These are phyloP conservation scores for Tanacetum coccineum DNA, from an alignment of 129 eudicot genomes.

Conservation along the genomic window DNA sequence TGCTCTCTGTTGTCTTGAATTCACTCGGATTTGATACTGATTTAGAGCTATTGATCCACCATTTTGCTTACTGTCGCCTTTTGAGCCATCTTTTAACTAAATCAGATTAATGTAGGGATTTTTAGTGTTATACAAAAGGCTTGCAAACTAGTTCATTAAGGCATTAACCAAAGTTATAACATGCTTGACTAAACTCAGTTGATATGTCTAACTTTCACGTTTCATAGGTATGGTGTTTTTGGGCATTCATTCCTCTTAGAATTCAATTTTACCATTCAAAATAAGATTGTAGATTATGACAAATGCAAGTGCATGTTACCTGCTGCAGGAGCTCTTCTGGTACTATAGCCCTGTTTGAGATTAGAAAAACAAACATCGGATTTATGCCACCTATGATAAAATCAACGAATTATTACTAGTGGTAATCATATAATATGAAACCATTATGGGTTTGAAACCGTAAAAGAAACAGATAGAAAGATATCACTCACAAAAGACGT, in stretches of 20 bases:
- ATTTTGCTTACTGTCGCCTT: slow-evolving; percentile 26
- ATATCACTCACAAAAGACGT: no score
- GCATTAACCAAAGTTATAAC: no score
- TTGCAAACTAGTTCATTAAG: not conserved
- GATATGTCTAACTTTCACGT: no score
- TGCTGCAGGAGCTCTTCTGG: slow-evolving; percentile 64
- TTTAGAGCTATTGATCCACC: slow-evolving; percentile 26
- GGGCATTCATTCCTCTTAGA: not conserved
- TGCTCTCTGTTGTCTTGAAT: not conserved
- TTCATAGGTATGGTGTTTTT: no score
- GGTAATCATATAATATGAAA: not conserved
- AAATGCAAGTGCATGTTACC: slow-evolving; percentile 31
- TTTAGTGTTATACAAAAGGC: not conserved
- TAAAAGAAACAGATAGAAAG: not conserved
- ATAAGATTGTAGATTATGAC: not conserved
- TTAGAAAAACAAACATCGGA: not conserved
- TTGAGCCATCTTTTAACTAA: slow-evolving; percentile 49
- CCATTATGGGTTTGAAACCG: not conserved
- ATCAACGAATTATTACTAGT: not conserved
- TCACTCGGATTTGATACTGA: slow-evolving; percentile 27
- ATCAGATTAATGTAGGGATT: slow-evolving; percentile 12
- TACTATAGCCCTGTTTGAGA: slow-evolving; percentile 69
- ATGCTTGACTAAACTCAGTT: no score
- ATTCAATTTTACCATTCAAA: not conserved
- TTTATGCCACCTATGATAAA: not conserved